Evolutionary conservation across 225 moss, liverwort and hornwort genomes (phyloP), one percentile per base, ranked within the genome.

Genomic region (Climacium dendroides): DNA sequence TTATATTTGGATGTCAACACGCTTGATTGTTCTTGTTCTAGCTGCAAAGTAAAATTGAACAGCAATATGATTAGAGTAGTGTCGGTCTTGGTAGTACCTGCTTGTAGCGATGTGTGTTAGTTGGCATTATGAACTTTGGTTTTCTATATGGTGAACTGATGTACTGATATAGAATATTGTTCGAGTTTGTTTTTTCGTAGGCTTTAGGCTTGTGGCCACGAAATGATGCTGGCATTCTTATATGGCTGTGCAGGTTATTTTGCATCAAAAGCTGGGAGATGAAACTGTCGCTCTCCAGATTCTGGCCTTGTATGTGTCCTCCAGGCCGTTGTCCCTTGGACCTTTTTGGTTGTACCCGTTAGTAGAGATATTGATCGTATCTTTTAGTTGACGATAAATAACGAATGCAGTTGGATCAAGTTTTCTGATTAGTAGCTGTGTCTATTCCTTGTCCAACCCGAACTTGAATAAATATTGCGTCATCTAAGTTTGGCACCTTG

Each of bases 281-380:
- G 98, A 97, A 90, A 95, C 95, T 57, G 93, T 95, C 47, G 98
- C 98, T 60, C 98, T 99, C 88, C 94, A 94, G 84, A 97, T 96
- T 77, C 90, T 99, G 59, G 98, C 98, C 80, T 93, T 99, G 98
- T 99, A 95, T 88, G 96, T 90, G 47, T 87, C 60, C 53, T 90
- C 43, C 35, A 62, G 65, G 71, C 88, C 64, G 39, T 81, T 25
- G 7, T 64, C 66, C 71, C 57, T 80, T 84, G 69, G 52, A 85
- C 77, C 35, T 61, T 29, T 60, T 81, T 83, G 22, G 52, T 83
- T 86, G 58, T 73, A 79, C 83, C 82, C 52, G 26, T 78, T 48
- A 30, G 41, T 22, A 54, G 78, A 85, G 35, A 72, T 87, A 41
- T 74, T 54, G 43, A 66, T 88, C 37, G 28, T 37, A 74, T 81